phyloP scores from a whole-genome alignment of 1,284 basidiomycete species.

The Dichomitus squalens region DNA sequence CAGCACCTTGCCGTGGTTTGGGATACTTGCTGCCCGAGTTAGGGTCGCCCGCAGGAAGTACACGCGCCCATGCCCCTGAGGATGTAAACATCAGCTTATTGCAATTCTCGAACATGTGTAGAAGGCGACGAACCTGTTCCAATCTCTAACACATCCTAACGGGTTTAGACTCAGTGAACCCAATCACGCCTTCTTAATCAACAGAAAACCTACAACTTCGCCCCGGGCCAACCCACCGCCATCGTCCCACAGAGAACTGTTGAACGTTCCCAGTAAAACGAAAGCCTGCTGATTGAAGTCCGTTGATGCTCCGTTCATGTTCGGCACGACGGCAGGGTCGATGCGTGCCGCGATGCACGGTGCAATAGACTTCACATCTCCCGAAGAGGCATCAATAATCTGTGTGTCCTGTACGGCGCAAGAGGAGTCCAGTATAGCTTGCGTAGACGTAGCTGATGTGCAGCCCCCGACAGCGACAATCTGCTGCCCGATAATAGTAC shows the following conservation, averaged over 20 bases:
- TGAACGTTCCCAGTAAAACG: conserved; percentile 65
- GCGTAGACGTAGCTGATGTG: conserved; percentile 29
- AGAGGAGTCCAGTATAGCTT: conserved; percentile 37
- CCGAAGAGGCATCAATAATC: conserved; percentile 49
- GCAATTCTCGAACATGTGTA: too few species aligned
- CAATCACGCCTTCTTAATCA: background rate
- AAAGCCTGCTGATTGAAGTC: conserved; percentile 67
- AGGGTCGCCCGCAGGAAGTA: conserved; percentile 76
- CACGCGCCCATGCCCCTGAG: conserved; percentile 67
- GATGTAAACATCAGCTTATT: background rate
- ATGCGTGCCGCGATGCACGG: conserved; percentile 73
- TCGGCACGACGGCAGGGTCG: conserved; percentile 60
- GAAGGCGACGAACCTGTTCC: conserved; percentile 33
- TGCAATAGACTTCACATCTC: conserved; percentile 40
- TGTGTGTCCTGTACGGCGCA: conserved; percentile 62
- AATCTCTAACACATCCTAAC: conserved; percentile 62
- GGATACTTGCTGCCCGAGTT: conserved; percentile 51
- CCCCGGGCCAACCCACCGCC: conserved; percentile 56
- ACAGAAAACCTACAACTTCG: conserved; percentile 60
- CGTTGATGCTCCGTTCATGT: conserved; percentile 55
- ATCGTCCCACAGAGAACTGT: conserved; percentile 68
- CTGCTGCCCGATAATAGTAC: conserved; percentile 35
- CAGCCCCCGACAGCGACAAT: conserved; percentile 68
- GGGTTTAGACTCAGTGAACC: background rate
- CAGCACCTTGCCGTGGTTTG: conserved; percentile 67